phyloP scores from a whole-genome alignment of 2,329 filamentous ascomycete genomes.

The Exophiala sp. region DNA sequence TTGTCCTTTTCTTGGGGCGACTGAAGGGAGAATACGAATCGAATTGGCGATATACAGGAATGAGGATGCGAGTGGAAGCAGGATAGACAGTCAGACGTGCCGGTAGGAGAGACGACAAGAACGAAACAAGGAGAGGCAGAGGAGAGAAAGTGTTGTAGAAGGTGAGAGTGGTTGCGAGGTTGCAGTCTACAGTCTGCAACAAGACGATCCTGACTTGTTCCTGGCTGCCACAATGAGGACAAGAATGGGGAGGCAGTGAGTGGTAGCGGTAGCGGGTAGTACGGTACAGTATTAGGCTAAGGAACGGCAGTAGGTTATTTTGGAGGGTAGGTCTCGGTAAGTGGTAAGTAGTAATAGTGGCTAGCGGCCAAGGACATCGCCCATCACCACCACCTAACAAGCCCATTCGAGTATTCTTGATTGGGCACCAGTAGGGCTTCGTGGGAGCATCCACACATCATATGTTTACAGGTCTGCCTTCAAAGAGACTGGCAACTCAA shows the following conservation, averaged over 20 bases:
- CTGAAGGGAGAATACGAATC: constrained; percentile 14
- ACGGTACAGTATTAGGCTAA: too few species aligned
- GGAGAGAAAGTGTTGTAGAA: constrained; percentile 9
- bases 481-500: too few species aligned
- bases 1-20: constrained; percentile 5
- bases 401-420: too few species aligned
- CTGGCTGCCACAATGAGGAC: constrained; percentile 13
- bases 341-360: too few species aligned
- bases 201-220: constrained; percentile 21
- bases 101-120: constrained; percentile 14
- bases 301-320: neutral
- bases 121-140: constrained; percentile 11
- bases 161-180: constrained; percentile 17
- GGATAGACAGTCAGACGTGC: constrained; percentile 21
- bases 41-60: constrained; percentile 22
- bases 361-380: too few species aligned
- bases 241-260: neutral
- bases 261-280: neutral
- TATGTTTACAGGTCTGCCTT: too few species aligned
- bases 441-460: too few species aligned
- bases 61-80: constrained; percentile 22
- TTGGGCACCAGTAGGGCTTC: too few species aligned
- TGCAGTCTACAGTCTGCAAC: constrained; percentile 17
- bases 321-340: neutral
- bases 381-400: too few species aligned